Percentiles rank a stretch among this genome's conserved stretches.
Conservation (phyloP, 1,139 yeast species). For the Yamadazyma atlantica region DNA sequence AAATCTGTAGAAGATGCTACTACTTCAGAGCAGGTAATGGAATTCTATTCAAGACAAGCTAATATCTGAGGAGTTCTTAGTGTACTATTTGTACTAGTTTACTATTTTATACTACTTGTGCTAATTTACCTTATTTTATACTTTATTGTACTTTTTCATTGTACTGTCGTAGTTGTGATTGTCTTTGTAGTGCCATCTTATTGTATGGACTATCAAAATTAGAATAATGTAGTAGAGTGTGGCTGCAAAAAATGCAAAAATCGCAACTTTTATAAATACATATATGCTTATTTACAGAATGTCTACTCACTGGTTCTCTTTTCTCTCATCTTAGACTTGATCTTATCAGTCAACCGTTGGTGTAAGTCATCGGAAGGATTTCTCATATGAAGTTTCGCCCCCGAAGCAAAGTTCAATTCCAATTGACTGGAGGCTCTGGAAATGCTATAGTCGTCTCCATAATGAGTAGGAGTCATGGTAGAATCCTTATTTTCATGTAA, state of each 20-base stretch:
- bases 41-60: constrained; percentile 81
- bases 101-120: not conserved
- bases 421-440: constrained; percentile 27
- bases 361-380: constrained; percentile 11
- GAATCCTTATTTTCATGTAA: constrained; percentile 31
- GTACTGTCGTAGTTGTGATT: no score
- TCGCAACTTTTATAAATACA: no score
- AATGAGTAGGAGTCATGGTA: constrained; percentile 13
- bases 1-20: constrained; percentile 90
- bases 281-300: constrained; percentile 2
- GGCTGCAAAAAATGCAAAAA: no score
- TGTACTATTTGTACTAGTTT: not conserved
- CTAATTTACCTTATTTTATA: no score
- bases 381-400: constrained; percentile 6
- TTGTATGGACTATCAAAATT: no score
- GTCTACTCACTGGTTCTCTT: constrained; percentile 20
- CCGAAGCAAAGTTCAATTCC: constrained; percentile 32
- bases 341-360: constrained; percentile 31
- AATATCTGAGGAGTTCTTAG: constrained; percentile 18
- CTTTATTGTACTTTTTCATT: no score
- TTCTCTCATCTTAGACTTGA: constrained; percentile 36
- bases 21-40: constrained; percentile 83
- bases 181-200: no score
- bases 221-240: no score
- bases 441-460: constrained; percentile 14